Conservation (phyloP, 2,329 filamentous ascomycete species). For the Eutypa lata region DNA sequence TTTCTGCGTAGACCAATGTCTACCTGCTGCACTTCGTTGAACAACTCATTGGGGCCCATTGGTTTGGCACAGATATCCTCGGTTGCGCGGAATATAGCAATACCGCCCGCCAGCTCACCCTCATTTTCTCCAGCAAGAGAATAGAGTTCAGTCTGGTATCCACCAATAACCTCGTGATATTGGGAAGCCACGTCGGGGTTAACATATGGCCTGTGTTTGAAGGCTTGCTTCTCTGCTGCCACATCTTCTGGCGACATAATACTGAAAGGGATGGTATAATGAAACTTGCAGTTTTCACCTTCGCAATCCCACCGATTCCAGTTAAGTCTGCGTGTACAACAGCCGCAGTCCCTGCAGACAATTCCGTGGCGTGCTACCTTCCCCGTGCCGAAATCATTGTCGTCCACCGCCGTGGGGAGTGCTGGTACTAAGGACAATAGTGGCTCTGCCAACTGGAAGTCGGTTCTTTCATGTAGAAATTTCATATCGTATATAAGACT, state of each 20-base stretch:
- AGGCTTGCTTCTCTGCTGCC: constrained; percentile 5
- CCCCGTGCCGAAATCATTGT: constrained; percentile 42
- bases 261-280: constrained; percentile 27
- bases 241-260: constrained; percentile 19
- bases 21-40: constrained; percentile 1
- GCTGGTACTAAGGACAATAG: constrained; percentile 35
- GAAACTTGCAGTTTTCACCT: constrained; percentile 47
- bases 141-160: constrained; percentile 36
- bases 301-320: constrained; percentile 65
- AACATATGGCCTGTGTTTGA: background rate
- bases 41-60: constrained; percentile 53
- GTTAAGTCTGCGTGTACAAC: constrained; percentile 56
- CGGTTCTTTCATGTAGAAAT: constrained; percentile 55
- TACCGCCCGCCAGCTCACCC: constrained; percentile 41
- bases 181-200: constrained; percentile 2
- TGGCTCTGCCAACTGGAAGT: constrained; percentile 35
- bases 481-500: constrained; percentile 48
- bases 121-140: constrained; percentile 40
- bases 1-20: constrained; percentile 46
- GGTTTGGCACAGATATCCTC: constrained; percentile 44
- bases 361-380: constrained; percentile 58
- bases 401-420: constrained; percentile 15
- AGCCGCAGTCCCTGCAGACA: constrained; percentile 61
- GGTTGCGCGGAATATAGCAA: constrained; percentile 57
- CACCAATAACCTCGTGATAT: constrained; percentile 6